These are phyloP conservation scores for Euphorbia pulcherrima DNA, from an alignment of 345 rosid genomes.

Conservation along the genomic window DNA sequence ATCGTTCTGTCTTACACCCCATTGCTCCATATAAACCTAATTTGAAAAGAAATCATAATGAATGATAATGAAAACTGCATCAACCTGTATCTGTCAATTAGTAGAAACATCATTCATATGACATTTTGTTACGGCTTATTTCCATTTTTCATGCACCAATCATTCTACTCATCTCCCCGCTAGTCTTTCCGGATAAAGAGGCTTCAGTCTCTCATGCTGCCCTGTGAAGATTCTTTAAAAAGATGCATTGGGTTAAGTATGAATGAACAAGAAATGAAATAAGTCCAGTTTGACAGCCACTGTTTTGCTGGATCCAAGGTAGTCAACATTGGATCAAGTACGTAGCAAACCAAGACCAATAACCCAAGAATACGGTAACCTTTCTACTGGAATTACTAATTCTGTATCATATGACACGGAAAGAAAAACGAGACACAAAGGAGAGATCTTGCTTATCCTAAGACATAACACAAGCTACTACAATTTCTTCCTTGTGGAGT, in stretches of 20 bases:
- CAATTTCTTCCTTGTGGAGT: constrained; percentile 92
- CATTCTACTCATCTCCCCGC: constrained; percentile 87
- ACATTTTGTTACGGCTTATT: constrained; percentile 46
- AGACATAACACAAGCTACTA: constrained; percentile 90
- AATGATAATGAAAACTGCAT: not conserved
- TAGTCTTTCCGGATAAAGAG: constrained; percentile 93
- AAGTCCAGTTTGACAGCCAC: no score
- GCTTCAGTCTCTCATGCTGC: constrained; percentile 88
- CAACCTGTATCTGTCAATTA: not conserved
- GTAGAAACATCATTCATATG: not conserved
- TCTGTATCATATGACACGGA: constrained; percentile 56
- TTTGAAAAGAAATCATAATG: not conserved
- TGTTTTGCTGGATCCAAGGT: no score
- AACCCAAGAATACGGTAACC: constrained; percentile 29
- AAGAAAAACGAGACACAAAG: constrained; percentile 82
- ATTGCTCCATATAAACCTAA: constrained; percentile 55
- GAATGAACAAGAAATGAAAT: no score
- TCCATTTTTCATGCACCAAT: constrained; percentile 79
- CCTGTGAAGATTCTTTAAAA: constrained; percentile 90
- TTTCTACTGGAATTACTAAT: constrained; percentile 21
- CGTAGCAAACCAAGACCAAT: no score
- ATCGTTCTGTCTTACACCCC: constrained; percentile 82
- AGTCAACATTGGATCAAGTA: no score
- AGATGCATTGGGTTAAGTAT: no score
- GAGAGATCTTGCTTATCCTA: constrained; percentile 93